phyloP scores from a whole-genome alignment of 2,329 filamentous ascomycete species.

The Raffaelea deltoideospora region DNA sequence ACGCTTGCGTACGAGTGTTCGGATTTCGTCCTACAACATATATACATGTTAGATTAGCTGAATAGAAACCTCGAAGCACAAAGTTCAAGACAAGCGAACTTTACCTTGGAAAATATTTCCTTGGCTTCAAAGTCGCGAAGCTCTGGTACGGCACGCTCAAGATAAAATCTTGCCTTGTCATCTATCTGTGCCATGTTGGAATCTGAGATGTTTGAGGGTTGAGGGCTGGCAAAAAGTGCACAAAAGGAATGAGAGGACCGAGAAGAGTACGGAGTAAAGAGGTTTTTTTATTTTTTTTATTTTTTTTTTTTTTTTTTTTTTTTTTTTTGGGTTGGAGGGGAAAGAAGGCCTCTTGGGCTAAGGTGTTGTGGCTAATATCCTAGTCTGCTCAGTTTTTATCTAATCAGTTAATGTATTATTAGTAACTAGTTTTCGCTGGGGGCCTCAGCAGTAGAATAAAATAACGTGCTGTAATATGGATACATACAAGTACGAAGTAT shows the following conservation, averaged over 20 bases:
- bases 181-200: constrained; percentile 65
- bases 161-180: constrained; percentile 89
- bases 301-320: neutral
- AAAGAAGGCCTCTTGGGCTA: no score
- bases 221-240: no score
- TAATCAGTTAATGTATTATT: no score
- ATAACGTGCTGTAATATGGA: no score
- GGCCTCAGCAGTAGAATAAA: no score
- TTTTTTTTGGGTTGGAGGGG: no score
- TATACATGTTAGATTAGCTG: constrained; percentile 6
- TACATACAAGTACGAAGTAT: no score
- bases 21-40: constrained; percentile 93
- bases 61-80: neutral
- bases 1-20: constrained; percentile 73
- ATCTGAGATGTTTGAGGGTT: neutral
- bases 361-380: no score
- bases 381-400: no score
- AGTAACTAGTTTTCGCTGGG: no score
- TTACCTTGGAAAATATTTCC: constrained; percentile 70
- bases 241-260: no score
- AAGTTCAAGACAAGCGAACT: constrained; percentile 4
- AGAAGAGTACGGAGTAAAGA: neutral
- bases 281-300: neutral
- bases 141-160: constrained; percentile 85
- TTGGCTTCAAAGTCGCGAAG: constrained; percentile 86